Evolutionary conservation across 129 eudicot genomes (phyloP), one percentile per base, ranked within the genome.

Genomic region (Scalesia atractyloides): DNA sequence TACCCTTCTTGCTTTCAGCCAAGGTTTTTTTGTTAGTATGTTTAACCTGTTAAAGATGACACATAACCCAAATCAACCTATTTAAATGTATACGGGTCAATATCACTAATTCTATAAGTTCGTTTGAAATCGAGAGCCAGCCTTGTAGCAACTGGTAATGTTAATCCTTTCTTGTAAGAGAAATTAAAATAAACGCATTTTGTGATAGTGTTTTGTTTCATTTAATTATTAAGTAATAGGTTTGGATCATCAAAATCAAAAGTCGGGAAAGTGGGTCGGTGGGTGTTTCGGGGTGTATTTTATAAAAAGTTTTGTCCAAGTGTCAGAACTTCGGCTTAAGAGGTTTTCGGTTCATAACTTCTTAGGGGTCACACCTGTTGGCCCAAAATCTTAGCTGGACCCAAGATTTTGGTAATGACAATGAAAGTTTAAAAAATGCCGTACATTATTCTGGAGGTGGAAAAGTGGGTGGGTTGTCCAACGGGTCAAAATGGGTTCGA

Each of bases 141-240:
- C 59, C 26, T 53, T 18, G 59, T 26, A 53, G 26, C 59, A 53
- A 17, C 60, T 4, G 12, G 60, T 53, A 18, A 53, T 53, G 26
- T 53, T 18, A 53, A 20, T 53, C 13, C 13, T 53, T 17, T 17
- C 17, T 11, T 53, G 60, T 53, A 52, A 52, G 24, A 52, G 59
- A 16, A 17, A 16, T 20, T 14, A 60, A 30, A 30, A 30, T 60
- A 30, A 43, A 44, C 3, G 54, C 19, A 66, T 43, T 44, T 19
- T 66, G 37, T 66, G 11, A 65, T 5, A 18, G 70, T 43, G 10
- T 39, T 39, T 39, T 41, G 46, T 41, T 41, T 41, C 46, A 41
- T 62, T 62, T 59, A 15, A 5, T 30, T 68, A 63, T 51, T 30
- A 1, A 16, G 47, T 51, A 51, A 34, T 34, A 69, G 73, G 73